Evolutionary conservation across 371 early-diverging fungal genomes (phyloP).

Genomic region (Mucor sp.): DNA sequence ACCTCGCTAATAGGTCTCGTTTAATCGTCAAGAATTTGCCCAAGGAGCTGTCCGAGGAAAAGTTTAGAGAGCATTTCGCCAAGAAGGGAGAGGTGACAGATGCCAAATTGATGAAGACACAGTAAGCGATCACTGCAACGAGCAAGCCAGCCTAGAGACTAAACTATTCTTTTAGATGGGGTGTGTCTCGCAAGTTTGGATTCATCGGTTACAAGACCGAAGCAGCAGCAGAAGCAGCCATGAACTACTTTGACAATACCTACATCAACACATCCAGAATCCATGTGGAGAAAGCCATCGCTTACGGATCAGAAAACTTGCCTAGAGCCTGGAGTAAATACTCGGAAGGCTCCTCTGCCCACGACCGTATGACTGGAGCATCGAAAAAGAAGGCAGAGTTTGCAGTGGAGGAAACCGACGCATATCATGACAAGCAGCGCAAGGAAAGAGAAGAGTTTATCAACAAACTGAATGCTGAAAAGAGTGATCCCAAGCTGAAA

Average conservation of each 20-base stretch:
- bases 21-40: slow-evolving; percentile 95
- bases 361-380: slow-evolving; percentile 41
- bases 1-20: slow-evolving; percentile 47
- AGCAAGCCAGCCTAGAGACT: neutral
- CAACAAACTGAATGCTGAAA: slow-evolving; percentile 60
- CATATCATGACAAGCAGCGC: slow-evolving; percentile 33
- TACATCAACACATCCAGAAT: slow-evolving; percentile 91
- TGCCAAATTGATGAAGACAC: slow-evolving; percentile 82
- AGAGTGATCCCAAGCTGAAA: slow-evolving; percentile 75
- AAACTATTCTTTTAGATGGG: slow-evolving; percentile 47
- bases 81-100: slow-evolving; percentile 89
- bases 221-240: slow-evolving; percentile 80
- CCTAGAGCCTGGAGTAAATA: slow-evolving; percentile 91
- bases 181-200: slow-evolving; percentile 86
- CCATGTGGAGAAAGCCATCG: slow-evolving; percentile 84
- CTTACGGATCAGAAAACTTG: slow-evolving; percentile 75
- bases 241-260: slow-evolving; percentile 85
- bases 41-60: slow-evolving; percentile 80
- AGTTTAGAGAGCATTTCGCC: slow-evolving; percentile 87
- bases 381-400: slow-evolving; percentile 41
- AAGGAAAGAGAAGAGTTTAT: slow-evolving; percentile 52
- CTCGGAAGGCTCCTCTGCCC: slow-evolving; percentile 76
- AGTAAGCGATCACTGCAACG: slow-evolving; percentile 42
- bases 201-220: slow-evolving; percentile 91
- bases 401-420: slow-evolving; percentile 47